Evolutionary conservation across 306 rosid species (phyloP), one percentile per base, ranked within the genome.

Genomic region (Cucurbita ficifolia): DNA sequence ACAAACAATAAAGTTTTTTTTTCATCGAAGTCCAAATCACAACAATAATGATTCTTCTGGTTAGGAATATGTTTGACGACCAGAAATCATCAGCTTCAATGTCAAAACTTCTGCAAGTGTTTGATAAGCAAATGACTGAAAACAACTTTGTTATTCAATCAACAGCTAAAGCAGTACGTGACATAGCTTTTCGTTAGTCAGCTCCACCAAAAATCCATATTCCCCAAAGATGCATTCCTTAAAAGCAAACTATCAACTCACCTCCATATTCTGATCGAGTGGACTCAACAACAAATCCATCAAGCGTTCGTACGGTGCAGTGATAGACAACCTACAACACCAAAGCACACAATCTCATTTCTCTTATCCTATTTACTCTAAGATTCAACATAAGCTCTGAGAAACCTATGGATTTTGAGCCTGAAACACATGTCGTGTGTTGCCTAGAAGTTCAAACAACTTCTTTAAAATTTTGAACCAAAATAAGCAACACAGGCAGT

Each of bases 201-300:
- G 52, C 53, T 43, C 33, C 36, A 18, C 12, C n/a, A 67, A 40
- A 65, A 67, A 46, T 21, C 72, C 53, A 67, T 67, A 67, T 39
- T 33, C 8, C 22, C 18, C 11, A 18, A 65, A 18, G 53, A 65
- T n/a, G 21, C 18, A 17, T 29, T 58, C 40, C 49, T 63, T 63
- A 39, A 63, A 63, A 33, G 46, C 74, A 76, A 62, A 60, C 60
- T 68, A 79, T 69, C 78, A 69, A 70, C 86, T 85, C 77, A 91
- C 99, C 99, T 81, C 96, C 97, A 51, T 54, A 65, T 21, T 94
- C 92, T 4, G 85, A 77, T 73, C 96, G 78, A 21, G 91, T 85
- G 42, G 97, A 94, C 75, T 94, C 88, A 71, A 91, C 96, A 62
- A 91, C 78, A 42, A 94, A 90, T 78, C 96, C 99, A 36, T 94